Evolutionary conservation across 1,284 basidiomycete genomes (phyloP), one percentile per base, ranked within the genome.

Genomic region (Abortiporus biennis): DNA sequence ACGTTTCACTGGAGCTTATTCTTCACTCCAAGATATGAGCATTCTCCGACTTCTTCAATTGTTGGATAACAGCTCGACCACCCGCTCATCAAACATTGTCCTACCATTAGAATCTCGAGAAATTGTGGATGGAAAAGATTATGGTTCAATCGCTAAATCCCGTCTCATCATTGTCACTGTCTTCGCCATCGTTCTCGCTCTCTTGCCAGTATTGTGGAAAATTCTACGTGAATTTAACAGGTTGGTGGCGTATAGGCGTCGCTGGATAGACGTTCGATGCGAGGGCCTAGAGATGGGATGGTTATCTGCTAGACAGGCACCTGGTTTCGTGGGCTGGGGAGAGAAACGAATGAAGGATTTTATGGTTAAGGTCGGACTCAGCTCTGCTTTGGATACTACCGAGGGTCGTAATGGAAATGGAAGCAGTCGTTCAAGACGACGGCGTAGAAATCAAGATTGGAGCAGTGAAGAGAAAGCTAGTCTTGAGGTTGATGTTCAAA

Each of bases 241-340:
- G 9, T 61, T 85, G 4, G 69, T 74, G 2, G 67, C 62, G 3
- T 80, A 76, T 54, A 71, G 79, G 31, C 63, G 66, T 38, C 67
- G 69, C 17, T 90, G 86, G 76, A 56, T 78, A 3, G 67, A 75
- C 13, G 63, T 78, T 0, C 75, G 71, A 42, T 86, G 86, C 53
- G 73, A 74, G 40, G 75, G 76, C 0, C 67, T 79, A 48, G 85
- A 90, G 52, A 72, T 92, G 64, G 85, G 78, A 3, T 88, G 83
- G 82, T 62, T 85, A 29, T 78, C 77, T 51, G 75, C 71, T 0
- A 64, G 63, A 12, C 59, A 68, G 23, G 81, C 78, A 9, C 79
- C 74, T 21, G 77, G 76, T 5, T 81, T 79, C 50, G 66, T 67
- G 5, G 78, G 76, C 1, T 87, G 83, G 84, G 83, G 84, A 12